Conservation (phyloP, 1,139 yeast species). For the Protomyces macrosporus region DNA sequence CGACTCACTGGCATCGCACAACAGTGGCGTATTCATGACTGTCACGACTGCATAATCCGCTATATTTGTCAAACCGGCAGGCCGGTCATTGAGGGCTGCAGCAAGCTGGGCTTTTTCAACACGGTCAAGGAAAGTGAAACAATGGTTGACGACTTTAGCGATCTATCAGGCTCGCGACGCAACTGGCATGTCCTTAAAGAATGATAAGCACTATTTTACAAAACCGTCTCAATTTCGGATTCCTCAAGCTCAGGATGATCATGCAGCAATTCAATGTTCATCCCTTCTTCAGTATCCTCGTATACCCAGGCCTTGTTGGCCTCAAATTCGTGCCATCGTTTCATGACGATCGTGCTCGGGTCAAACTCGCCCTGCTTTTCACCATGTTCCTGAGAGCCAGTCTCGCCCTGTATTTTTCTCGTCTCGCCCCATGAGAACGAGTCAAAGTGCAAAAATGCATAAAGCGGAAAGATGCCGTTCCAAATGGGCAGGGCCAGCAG, state of each 20-base stretch:
- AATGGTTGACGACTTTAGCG: conserved; percentile 19
- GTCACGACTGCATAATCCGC: not conserved
- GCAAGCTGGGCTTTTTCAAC: conserved; percentile 2
- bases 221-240: too few relatives aligned
- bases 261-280: too few relatives aligned
- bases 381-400: conserved; percentile 57
- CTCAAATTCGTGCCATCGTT: conserved; percentile 91
- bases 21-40: conserved; percentile 11
- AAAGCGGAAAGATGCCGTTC: conserved; percentile 79
- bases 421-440: conserved; percentile 99
- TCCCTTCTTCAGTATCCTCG: too few relatives aligned
- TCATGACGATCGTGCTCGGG: conserved; percentile 79
- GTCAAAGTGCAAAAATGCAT: conserved; percentile 78
- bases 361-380: conserved; percentile 76
- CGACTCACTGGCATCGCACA: conserved; percentile 8
- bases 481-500: conserved; percentile 82
- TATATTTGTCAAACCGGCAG: conserved; percentile 16
- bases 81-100: conserved; percentile 17
- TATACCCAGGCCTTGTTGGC: conserved; percentile 43
- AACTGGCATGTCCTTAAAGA: conserved; percentile 11
- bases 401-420: conserved; percentile 71
- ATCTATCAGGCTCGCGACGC: conserved; percentile 8
- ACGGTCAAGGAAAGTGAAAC: not conserved
- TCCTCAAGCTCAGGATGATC: too few relatives aligned
- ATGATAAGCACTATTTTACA: not conserved